Evolutionary conservation across 805 yeast genomes (phyloP), one percentile per base, ranked within the genome.

Genomic region (Debaryomyces hansenii): DNA sequence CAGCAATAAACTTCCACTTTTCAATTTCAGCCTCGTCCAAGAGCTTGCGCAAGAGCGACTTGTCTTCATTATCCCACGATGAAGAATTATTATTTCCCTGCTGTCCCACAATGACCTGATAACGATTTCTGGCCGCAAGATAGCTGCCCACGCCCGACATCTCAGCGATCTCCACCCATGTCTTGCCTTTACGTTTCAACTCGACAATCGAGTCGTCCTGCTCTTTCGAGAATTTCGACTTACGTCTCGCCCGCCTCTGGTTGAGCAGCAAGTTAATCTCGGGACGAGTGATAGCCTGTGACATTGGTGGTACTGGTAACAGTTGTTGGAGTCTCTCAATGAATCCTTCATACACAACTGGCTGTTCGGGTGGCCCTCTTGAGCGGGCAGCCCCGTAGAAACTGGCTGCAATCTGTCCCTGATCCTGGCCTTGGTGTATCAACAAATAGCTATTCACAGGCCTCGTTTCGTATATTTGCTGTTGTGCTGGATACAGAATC

Each of bases 51-150:
- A 86, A 64, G 16, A 71, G 70, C 24, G 63, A 48, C 6, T 79
- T 74, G 61, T 85, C 90, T 12, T 78, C 80, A 1, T 69, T 55
- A 8, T 78, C 80, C 85, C 90, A 85, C 27, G 79, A 77, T 20
- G 81, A 77, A 1, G 82, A 75, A 10, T 86, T 87, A 29, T 87
- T 85, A 50, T 70, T 70, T 3, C 92, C 92, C 56, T 86, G 92
- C 59, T 86, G 92, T 4, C 94, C 94, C 52, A 87, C 85, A 40
- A 86, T 73, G 4, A 86, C 92, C 63, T 86, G 92, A 56, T 87
- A 87, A 48, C 92, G 67, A 59, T 86, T 86, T 47, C 92, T 67
- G 0, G 91, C 92, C 0, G 92, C 89, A 34, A 86, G 66, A 48
- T 80, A 83, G 36, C 83, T 78, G 7, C 83, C 87, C 24, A 85